Evolutionary conservation across 2,329 filamentous ascomycete genomes (phyloP).

Genomic region (Penicillium hesseltinei): DNA sequence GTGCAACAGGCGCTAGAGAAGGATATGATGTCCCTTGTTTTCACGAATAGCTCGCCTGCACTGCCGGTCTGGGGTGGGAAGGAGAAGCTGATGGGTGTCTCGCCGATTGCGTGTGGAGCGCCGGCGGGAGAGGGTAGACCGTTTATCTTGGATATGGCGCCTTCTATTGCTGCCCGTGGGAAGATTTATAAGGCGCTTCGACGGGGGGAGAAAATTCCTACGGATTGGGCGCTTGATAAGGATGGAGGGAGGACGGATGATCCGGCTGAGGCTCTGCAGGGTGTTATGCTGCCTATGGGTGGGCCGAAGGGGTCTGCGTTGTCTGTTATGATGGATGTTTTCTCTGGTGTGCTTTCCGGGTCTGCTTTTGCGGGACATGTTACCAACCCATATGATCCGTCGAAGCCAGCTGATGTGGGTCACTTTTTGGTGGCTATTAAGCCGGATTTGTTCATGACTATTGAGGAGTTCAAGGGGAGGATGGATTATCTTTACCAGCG

Average conservation of each 20-base stretch:
- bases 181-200: conserved; percentile 48
- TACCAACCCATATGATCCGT: conserved; percentile 72
- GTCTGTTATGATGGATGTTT: conserved; percentile 85
- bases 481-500: conserved; percentile 59
- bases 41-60: conserved; percentile 70
- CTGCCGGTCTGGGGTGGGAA: conserved; percentile 69
- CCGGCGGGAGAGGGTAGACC: conserved; percentile 58
- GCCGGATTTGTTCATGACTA: conserved; percentile 69
- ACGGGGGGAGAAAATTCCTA: conserved; percentile 44
- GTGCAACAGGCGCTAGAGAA: conserved; percentile 74
- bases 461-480: conserved; percentile 64
- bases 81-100: conserved; percentile 69
- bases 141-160: conserved; percentile 56
- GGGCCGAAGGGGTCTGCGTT: conserved; percentile 77
- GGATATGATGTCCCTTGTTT: conserved; percentile 67
- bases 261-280: conserved; percentile 66
- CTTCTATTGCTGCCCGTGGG: conserved; percentile 45
- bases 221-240: conserved; percentile 70
- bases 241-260: conserved; percentile 70
- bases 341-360: conserved; percentile 73
- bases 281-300: conserved; percentile 83
- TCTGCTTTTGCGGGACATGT: conserved; percentile 77
- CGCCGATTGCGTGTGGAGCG: conserved; percentile 71
- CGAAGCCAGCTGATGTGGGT: conserved; percentile 66
- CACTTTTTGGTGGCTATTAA: conserved; percentile 72